These are phyloP conservation scores for Sextonia rubra DNA, from an alignment of 164 flowering plant genomes.

Conservation along the genomic window DNA sequence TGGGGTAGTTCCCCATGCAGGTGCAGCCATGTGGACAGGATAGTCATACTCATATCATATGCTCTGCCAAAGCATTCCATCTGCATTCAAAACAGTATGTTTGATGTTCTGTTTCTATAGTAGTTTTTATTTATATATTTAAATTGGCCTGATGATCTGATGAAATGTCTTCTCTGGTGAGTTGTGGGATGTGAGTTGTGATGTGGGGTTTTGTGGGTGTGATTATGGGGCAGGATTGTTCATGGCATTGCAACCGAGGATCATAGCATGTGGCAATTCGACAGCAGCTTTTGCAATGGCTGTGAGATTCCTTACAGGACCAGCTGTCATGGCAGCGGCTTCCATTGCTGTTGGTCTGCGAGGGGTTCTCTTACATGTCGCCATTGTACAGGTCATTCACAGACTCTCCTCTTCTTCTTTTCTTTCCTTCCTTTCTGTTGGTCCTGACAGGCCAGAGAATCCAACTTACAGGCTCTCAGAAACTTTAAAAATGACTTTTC, in stretches of 20 bases:
- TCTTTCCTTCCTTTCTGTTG: conserved; percentile 6
- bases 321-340: conserved; percentile 97
- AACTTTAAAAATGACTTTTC: background rate
- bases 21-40: background rate
- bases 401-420: conserved; percentile 7
- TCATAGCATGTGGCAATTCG: conserved; percentile 93
- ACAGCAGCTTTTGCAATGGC: conserved; percentile 83
- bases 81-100: background rate
- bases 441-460: background rate
- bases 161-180: background rate
- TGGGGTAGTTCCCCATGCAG: background rate
- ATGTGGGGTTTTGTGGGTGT: background rate
- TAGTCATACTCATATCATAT: background rate
- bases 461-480: background rate
- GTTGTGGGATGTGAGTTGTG: background rate
- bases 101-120: background rate
- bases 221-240: conserved; percentile 58
- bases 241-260: conserved; percentile 97
- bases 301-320: conserved; percentile 92
- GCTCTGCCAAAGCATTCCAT: background rate
- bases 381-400: conserved; percentile 77
- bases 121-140: background rate
- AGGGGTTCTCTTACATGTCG: conserved; percentile 73
- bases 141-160: background rate
- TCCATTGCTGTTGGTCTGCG: conserved; percentile 79